These are phyloP conservation scores for Ophiosphaerella korrae DNA, from an alignment of 2,329 filamentous ascomycete genomes.

Conservation along the genomic window DNA sequence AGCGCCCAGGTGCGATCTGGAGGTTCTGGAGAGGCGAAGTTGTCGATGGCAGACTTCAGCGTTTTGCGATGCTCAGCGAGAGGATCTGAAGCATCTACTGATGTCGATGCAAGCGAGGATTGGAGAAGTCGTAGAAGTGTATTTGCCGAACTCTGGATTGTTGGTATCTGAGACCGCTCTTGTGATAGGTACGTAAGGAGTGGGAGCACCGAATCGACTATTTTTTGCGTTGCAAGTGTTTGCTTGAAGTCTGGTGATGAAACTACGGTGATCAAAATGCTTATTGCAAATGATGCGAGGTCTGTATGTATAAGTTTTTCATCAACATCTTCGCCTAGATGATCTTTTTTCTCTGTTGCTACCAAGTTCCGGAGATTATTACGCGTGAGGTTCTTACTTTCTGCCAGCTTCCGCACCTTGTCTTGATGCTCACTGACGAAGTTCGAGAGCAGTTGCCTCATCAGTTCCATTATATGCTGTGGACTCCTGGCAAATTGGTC, in stretches of 20 bases:
- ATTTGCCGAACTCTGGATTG: slow-evolving; percentile 31
- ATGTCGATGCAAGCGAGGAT: slow-evolving; percentile 59
- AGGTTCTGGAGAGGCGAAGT: slow-evolving; percentile 41
- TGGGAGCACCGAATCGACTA: slow-evolving; percentile 12
- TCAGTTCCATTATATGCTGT: slow-evolving; percentile 67
- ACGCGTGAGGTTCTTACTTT: slow-evolving; percentile 27
- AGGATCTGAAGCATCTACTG: slow-evolving; percentile 42
- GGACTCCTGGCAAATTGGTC: slow-evolving; percentile 69
- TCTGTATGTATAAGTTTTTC: slow-evolving; percentile 40
- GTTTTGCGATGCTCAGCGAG: slow-evolving; percentile 52
- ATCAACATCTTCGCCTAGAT: background rate
- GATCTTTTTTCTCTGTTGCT: slow-evolving; percentile 3
- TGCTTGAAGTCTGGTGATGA: slow-evolving; percentile 41
- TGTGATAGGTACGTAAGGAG: slow-evolving; percentile 33
- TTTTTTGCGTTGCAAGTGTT: slow-evolving; percentile 25
- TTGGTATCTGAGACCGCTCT: slow-evolving; percentile 4
- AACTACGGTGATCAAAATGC: slow-evolving; percentile 47
- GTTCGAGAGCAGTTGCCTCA: slow-evolving; percentile 62
- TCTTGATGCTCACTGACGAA: slow-evolving; percentile 50
- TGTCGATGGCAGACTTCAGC: slow-evolving; percentile 27
- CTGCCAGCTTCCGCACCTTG: slow-evolving; percentile 45
- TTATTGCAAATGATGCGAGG: slow-evolving; percentile 48
- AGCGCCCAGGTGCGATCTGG: slow-evolving; percentile 47
- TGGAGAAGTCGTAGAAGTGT: slow-evolving; percentile 58
- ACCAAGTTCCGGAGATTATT: slow-evolving; percentile 35